Base-by-base conservation (phyloP, 2,329 filamentous ascomycete species). In the Coniochaeta sp. region DNA sequence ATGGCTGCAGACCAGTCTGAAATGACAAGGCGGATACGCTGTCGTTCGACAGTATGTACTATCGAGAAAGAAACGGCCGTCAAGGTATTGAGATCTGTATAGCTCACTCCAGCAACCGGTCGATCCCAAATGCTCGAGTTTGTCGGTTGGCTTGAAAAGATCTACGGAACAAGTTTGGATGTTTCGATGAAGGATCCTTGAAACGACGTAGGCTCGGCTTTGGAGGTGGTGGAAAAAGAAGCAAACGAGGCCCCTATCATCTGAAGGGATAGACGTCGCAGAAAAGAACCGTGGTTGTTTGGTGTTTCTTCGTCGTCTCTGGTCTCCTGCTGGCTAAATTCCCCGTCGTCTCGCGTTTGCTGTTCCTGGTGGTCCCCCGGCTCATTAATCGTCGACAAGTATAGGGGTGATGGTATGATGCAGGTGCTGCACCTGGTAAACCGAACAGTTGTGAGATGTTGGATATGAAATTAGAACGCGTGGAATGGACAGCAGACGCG, bases 141-240 rank as follows among this genome's bases (percentile, higher is more conserved):
- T 7, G 47, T 49, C 47, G 31, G 47, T 49, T 35, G 18, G 47
- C 22, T 26, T 26, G 31, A 28, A 49, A 42, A 28, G 47, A 49
- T 49, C 47, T 32, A 27, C 47, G 47, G 47, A 35, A 49, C 47
- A 49, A 32, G 38, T 42, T 42, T 42, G 38, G 20, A 22, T 2
- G 38, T 42, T 6, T 42, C 38, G 38, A 18, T 26, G n/a, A 42
- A 26, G 22, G 7, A 12, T n/a, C 16, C 3, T 33, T 35, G 47
- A 35, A 49, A 49, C 27, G 28, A 16, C 10, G 12, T 20, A 33
- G n/a, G n/a, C 30, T 16, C 30, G 20, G 27, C 9, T 31, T 47
- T 24, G 14, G n/a, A 30, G 30, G 26, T 4, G n/a, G 45, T 18
- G 26, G n/a, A 47, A 3, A 47, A 14, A 28, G 16, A n/a, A 47